phyloP scores from a whole-genome alignment of 176 grass and related monocot genomes.

The Saccharum spontaneum region DNA sequence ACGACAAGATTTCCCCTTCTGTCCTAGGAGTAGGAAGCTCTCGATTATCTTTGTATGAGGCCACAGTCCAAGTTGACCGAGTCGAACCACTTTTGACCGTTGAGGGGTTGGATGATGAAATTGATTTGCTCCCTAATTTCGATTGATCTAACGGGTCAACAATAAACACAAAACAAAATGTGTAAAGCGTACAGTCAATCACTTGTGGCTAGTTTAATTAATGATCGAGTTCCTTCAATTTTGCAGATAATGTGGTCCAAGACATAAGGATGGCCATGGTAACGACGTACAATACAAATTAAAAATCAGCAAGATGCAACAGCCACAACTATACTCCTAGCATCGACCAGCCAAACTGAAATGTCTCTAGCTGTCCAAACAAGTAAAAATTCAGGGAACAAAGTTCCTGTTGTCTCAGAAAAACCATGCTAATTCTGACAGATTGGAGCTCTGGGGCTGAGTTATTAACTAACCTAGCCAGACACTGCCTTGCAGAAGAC shows the following conservation, averaged over 20 bases:
- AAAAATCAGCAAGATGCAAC: background rate
- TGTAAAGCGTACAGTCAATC: conserved; percentile 17
- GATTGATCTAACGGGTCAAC: conserved; percentile 45
- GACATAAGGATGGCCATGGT: background rate
- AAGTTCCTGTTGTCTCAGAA: background rate
- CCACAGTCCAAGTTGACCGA: conserved; percentile 43
- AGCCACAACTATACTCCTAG: background rate
- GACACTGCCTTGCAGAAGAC: background rate
- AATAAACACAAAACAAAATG: conserved; percentile 17
- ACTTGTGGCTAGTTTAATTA: background rate
- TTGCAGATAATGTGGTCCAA: background rate
- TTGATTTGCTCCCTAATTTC: conserved; percentile 57
- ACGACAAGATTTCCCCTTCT: conserved; percentile 75
- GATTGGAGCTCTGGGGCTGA: background rate
- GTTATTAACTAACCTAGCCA: background rate
- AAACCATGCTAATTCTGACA: background rate
- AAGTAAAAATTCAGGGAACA: background rate
- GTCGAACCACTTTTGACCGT: conserved; percentile 40
- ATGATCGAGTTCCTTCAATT: background rate
- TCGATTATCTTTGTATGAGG: conserved; percentile 55
- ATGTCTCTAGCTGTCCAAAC: background rate
- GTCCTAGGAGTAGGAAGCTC: conserved; percentile 58
- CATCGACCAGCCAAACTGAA: background rate
- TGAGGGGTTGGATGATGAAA: conserved; percentile 40
- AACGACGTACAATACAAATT: background rate